Conservation (phyloP, 2,329 filamentous ascomycete species). For the Diaporthe helianthi region DNA sequence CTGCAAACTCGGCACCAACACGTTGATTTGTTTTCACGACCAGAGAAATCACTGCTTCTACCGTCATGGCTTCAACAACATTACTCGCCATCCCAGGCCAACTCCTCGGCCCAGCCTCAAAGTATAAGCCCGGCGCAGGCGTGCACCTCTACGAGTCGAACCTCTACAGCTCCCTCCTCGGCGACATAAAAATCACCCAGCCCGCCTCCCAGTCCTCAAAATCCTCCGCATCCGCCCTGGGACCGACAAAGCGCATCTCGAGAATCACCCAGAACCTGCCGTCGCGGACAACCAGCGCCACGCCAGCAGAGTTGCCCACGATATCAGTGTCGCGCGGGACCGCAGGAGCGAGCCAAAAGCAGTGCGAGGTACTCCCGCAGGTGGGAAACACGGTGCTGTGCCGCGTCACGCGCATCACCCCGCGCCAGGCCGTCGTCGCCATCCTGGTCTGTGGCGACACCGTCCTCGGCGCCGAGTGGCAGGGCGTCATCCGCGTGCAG, state of each 20-base stretch:
- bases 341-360: conserved; percentile 44
- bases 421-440: conserved; percentile 82
- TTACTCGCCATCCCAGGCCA: conserved; percentile 86
- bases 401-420: conserved; percentile 83
- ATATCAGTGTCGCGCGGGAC: conserved; percentile 59
- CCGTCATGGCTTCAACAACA: conserved; percentile 35
- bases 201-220: conserved; percentile 45
- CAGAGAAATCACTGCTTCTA: not conserved
- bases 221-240: conserved; percentile 36
- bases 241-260: conserved; percentile 65
- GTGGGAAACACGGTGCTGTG: conserved; percentile 84
- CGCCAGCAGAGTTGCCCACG: conserved; percentile 54
- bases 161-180: conserved; percentile 84
- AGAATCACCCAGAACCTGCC: conserved; percentile 52
- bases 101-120: conserved; percentile 70
- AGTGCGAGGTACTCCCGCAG: conserved; percentile 79
- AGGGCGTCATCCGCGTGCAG: conserved; percentile 84
- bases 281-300: conserved; percentile 40
- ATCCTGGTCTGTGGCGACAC: conserved; percentile 83
- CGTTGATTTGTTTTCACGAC: not conserved
- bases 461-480: conserved; percentile 80
- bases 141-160: conserved; percentile 80
- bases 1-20: not conserved
- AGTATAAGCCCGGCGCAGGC: conserved; percentile 78
- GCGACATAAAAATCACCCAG: conserved; percentile 66